Percentiles rank a stretch among this genome's conserved stretches.
Conservation (phyloP, 2,329 filamentous ascomycete species). For the Trichoderma harzianum region DNA sequence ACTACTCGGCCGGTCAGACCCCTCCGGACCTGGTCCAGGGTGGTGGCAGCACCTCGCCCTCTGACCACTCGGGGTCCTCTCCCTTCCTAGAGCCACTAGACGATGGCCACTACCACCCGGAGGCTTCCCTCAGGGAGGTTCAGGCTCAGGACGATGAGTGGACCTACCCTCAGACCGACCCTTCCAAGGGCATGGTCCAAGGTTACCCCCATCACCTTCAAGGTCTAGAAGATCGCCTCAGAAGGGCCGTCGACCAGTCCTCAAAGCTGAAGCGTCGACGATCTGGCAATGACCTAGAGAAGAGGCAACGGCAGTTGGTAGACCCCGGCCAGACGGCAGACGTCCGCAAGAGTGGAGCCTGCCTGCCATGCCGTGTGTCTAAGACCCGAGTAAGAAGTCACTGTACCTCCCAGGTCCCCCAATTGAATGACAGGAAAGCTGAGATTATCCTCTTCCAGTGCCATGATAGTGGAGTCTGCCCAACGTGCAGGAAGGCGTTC, state of each 20-base stretch:
- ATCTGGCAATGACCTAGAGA: conserved; percentile 33
- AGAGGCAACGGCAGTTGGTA: conserved; percentile 36
- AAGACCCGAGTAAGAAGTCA: conserved; percentile 45
- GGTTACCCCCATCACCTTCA: conserved; percentile 34
- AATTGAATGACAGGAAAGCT: conserved; percentile 24
- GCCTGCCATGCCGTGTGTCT: conserved; percentile 46
- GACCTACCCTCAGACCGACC: conserved; percentile 38
- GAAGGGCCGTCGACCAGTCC: conserved; percentile 24
- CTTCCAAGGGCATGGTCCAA: conserved; percentile 30
- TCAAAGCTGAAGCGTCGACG: conserved; percentile 37
- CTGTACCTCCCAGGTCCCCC: conserved; percentile 19
- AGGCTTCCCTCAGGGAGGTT: conserved; percentile 34
- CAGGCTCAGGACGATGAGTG: conserved; percentile 40
- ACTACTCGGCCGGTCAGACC: conserved; percentile 36
- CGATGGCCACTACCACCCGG: conserved; percentile 30
- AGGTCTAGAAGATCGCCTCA: conserved; percentile 29
- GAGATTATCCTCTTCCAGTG: conserved; percentile 33
- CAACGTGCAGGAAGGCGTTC: conserved; percentile 41
- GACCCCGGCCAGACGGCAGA: conserved; percentile 46
- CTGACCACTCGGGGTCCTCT: conserved; percentile 37
- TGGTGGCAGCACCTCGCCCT: conserved; percentile 40
- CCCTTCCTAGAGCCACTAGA: conserved; percentile 31
- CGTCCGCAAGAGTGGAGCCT: conserved; percentile 48
- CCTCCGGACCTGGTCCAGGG: conserved; percentile 38
- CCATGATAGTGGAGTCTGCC: conserved; percentile 41